A percentile compares a stretch with the other conserved stretches of the same genome.
Evolutionary conservation across 2,329 filamentous ascomycete species (phyloP).

Genomic region (Nemania sp.): DNA sequence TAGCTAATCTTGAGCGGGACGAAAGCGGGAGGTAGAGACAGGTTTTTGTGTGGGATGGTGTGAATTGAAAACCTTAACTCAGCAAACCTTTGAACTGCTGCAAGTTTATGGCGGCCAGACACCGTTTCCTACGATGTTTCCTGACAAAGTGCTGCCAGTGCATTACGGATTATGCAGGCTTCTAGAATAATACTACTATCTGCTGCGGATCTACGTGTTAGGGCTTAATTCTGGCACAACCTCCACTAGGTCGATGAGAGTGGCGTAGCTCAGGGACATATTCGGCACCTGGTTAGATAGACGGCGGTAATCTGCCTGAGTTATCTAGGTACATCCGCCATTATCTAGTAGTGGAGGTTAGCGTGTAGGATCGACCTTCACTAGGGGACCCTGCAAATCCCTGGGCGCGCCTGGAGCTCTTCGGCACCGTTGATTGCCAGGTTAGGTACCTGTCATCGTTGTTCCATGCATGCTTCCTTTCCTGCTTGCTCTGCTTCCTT

Average conservation of each 20-base stretch:
- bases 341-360: not conserved
- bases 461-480: conserved; percentile 36
- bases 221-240: conserved; percentile 4
- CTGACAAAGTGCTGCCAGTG: not conserved
- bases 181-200: not conserved
- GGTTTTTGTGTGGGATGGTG: not conserved
- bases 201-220: not conserved
- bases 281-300: conserved; percentile 17
- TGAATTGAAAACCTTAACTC: not conserved
- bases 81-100: not conserved
- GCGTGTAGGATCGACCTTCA: conserved; percentile 21
- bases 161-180: conserved; percentile 6
- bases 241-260: conserved; percentile 3
- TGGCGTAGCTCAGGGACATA: conserved; percentile 15
- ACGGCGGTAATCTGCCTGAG: conserved; percentile 1
- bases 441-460: conserved; percentile 1
- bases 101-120: not conserved
- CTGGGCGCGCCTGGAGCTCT: conserved; percentile 23
- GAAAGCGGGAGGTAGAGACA: not conserved
- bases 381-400: conserved; percentile 19
- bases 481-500: conserved; percentile 27
- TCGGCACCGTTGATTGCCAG: conserved; percentile 23
- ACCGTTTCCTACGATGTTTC: not conserved
- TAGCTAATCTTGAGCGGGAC: not conserved
- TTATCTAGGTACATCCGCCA: not conserved